These are phyloP conservation scores for Amniculicola lignicola DNA, from an alignment of 495 filamentous ascomycete species.

Conservation along the genomic window DNA sequence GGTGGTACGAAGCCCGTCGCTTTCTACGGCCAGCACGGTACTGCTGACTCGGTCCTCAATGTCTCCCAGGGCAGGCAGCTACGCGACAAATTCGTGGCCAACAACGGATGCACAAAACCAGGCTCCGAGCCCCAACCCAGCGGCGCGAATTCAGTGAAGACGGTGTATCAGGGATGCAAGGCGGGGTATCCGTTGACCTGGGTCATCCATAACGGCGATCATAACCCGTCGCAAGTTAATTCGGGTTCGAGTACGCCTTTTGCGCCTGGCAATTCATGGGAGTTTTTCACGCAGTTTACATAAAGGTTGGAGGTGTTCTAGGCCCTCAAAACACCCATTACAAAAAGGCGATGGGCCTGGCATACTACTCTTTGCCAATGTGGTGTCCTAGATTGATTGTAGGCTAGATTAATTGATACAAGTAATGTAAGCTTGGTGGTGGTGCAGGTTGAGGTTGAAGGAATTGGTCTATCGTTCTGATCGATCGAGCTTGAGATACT, in stretches of 20 bases:
- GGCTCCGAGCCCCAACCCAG: neutral
- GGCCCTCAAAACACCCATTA: too few relatives aligned
- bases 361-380: too few relatives aligned
- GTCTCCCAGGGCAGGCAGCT: conserved; percentile 2
- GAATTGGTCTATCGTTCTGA: too few relatives aligned
- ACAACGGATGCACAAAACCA: conserved; percentile 8
- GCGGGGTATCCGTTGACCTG: conserved; percentile 6
- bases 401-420: too few relatives aligned
- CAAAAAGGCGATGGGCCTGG: too few relatives aligned
- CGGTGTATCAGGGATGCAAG: conserved; percentile 5
- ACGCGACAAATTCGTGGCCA: conserved; percentile 10
- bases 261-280: conserved; percentile 8
- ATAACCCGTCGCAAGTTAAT: conserved; percentile 4
- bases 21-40: conserved; percentile 10
- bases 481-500: too few relatives aligned
- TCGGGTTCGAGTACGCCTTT: neutral
- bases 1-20: conserved; percentile 5
- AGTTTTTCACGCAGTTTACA: conserved; percentile 9
- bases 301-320: neutral
- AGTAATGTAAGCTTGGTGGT: too few relatives aligned
- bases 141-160: conserved; percentile 2
- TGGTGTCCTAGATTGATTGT: too few relatives aligned
- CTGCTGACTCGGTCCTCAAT: conserved; percentile 2
- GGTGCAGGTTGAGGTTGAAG: too few relatives aligned
- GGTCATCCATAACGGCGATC: conserved; percentile 8